Percentiles rank a stretch among this genome's conserved stretches.
These are phyloP conservation scores for Hypoxylon subgilvum DNA, from an alignment of 495 filamentous ascomycete genomes.

Conservation along the genomic window DNA sequence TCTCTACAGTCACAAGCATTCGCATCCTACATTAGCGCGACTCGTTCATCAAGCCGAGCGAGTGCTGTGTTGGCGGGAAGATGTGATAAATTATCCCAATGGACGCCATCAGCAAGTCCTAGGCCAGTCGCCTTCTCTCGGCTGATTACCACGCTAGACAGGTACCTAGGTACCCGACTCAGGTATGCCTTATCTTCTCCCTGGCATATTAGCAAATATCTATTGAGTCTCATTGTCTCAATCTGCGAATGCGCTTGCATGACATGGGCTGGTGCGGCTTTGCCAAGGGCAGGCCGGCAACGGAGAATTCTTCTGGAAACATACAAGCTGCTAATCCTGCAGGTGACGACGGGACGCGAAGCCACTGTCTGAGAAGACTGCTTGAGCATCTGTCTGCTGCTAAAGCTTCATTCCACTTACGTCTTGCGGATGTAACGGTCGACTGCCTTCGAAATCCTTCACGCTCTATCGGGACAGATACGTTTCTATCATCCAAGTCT, in stretches of 20 bases:
- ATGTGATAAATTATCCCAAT: not conserved
- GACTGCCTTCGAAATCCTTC: too few relatives aligned
- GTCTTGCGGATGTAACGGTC: too few relatives aligned
- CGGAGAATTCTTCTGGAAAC: constrained; percentile 16
- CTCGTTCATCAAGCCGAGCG: constrained; percentile 3
- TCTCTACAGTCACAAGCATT: constrained; percentile 3
- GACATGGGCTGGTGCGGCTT: constrained; percentile 9
- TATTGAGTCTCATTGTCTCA: not conserved
- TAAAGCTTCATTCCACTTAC: not conserved
- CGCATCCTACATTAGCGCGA: constrained; percentile 29
- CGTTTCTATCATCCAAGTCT: too few relatives aligned
- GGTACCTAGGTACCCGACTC: too few relatives aligned
- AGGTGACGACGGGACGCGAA: too few relatives aligned
- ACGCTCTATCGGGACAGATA: too few relatives aligned
- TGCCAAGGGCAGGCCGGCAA: not conserved
- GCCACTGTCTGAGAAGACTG: too few relatives aligned
- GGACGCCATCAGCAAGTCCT: not conserved
- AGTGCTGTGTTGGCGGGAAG: constrained; percentile 25
- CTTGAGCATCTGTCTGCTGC: not conserved
- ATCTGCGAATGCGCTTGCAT: not conserved
- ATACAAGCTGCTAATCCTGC: not conserved
- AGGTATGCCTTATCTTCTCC: not conserved
- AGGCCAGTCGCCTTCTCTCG: not conserved
- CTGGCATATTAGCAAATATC: too few relatives aligned
- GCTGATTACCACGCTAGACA: not conserved